Percentiles rank a stretch among this genome's conserved stretches.
These are phyloP conservation scores for Obba rivulosa DNA, from an alignment of 768 basidiomycete species.

Conservation along the genomic window DNA sequence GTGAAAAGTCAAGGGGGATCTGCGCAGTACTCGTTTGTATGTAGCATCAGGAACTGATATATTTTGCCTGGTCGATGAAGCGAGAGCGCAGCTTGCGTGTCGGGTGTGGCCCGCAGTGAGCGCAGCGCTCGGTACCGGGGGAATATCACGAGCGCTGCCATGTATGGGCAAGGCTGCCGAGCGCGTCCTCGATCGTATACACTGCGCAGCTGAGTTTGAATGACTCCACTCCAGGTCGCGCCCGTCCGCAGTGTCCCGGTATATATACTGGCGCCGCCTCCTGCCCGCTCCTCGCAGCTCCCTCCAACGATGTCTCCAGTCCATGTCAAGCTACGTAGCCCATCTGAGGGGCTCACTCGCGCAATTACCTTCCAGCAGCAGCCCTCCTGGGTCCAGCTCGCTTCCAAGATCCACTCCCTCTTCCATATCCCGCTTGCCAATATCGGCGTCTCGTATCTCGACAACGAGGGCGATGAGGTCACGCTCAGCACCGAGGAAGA, in stretches of 20 bases:
- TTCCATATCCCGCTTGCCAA: conserved; percentile 50
- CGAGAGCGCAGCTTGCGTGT: not conserved
- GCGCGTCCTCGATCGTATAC: conserved; percentile 10
- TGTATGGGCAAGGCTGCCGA: not conserved
- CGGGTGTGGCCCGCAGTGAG: too few relatives aligned
- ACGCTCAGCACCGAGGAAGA: conserved; percentile 75
- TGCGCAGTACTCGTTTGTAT: too few relatives aligned
- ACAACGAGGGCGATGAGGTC: conserved; percentile 69
- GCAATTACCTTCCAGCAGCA: conserved; percentile 44
- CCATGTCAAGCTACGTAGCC: conserved; percentile 62
- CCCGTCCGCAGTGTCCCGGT: not conserved
- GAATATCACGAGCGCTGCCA: not conserved
- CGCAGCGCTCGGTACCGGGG: too few relatives aligned
- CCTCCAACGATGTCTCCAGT: conserved; percentile 37
- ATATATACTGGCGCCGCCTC: not conserved
- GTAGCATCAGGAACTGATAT: too few relatives aligned
- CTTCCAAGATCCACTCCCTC: conserved; percentile 50
- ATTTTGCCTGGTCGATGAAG: not conserved
- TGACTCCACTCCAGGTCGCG: too few relatives aligned
- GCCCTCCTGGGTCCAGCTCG: conserved; percentile 56
- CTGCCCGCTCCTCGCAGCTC: not conserved
- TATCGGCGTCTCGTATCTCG: conserved; percentile 67
- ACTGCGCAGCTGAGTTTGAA: conserved; percentile 19
- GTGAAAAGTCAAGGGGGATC: conserved; percentile 25
- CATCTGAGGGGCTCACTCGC: conserved; percentile 51